phyloP scores from a whole-genome alignment of 2,329 filamentous ascomycete species.

The Daldinia sp. region DNA sequence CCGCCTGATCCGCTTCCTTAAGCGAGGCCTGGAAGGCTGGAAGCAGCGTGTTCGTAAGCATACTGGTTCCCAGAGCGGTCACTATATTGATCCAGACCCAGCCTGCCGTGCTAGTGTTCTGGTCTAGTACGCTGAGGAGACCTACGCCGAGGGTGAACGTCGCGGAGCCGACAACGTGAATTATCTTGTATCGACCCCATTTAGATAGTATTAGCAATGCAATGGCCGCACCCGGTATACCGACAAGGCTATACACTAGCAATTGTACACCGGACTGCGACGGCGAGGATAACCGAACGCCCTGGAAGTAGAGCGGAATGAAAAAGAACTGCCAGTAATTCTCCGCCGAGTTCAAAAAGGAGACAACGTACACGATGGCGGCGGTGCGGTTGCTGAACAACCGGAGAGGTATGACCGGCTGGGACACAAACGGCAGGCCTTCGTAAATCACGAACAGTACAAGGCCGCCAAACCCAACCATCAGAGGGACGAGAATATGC shows the following conservation, averaged over 20 bases:
- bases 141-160: slow-evolving; percentile 49
- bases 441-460: slow-evolving; percentile 49
- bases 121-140: slow-evolving; percentile 49
- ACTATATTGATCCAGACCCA: slow-evolving; percentile 52
- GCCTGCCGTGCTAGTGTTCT: slow-evolving; percentile 44
- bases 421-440: slow-evolving; percentile 32
- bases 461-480: slow-evolving; percentile 51
- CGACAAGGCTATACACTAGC: slow-evolving; percentile 38
- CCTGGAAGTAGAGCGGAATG: slow-evolving; percentile 57
- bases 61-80: slow-evolving; percentile 49
- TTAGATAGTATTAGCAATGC: slow-evolving; percentile 42
- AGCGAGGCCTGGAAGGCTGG: slow-evolving; percentile 51
- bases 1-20: slow-evolving; percentile 42
- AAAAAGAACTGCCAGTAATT: slow-evolving; percentile 51
- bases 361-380: slow-evolving; percentile 44
- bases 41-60: slow-evolving; percentile 51
- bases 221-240: slow-evolving; percentile 31
- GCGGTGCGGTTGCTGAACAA: slow-evolving; percentile 55
- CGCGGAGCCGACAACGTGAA: slow-evolving; percentile 42
- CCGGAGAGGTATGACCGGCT: slow-evolving; percentile 52
- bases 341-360: slow-evolving; percentile 50
- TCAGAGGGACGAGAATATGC: slow-evolving; percentile 50
- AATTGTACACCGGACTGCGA: slow-evolving; percentile 44
- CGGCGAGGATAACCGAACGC: slow-evolving; percentile 46
- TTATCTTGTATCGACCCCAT: slow-evolving; percentile 37